Evolutionary conservation across 768 basidiomycete genomes (phyloP), one percentile per base, ranked within the genome.

Genomic region (Floccularia luteovirens): DNA sequence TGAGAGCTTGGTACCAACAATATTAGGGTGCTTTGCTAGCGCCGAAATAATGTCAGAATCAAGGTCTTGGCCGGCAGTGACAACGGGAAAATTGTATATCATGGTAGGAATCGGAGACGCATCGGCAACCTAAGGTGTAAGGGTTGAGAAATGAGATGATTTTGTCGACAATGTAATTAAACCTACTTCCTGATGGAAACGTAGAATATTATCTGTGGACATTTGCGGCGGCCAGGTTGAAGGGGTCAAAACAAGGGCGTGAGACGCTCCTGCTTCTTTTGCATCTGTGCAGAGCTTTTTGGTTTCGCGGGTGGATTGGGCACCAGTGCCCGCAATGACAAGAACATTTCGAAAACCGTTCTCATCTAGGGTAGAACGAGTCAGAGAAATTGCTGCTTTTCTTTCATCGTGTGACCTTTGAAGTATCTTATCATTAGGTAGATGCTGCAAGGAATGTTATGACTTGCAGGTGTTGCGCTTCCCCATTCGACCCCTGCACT

Each of bases 81-180:
- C 86, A 34, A 66, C 69, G 31, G 89, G 85, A 62, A 90, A 90
- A 62, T 91, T 91, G 67, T 91, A 91, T 36, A 91, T 74, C 74
- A 88, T 75, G 5, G 72, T 74, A 2, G 81, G 82, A 30, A 86
- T 75, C 28, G 83, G 77, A 24, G 78, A 75, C 31, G 68, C 70
- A 50, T 77, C 72, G 17, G 87, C 75, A 21, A 90, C 84, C 74
- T 85, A 17, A 22, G 12, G 16, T 23, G 10, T 27, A n/a, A n/a
- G n/a, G n/a, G n/a, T n/a, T n/a, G n/a, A n/a, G n/a, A n/a, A n/a
- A n/a, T 36, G 13, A 49, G 33, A 1, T 27, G 5, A 41, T 38
- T 30, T 38, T 32, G 38, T 10, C 7, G 21, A 30, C 20, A 5
- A 24, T 31, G 7, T 25, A 31, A 11, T 16, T 1, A 42, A 47